Conservation (phyloP, 768 basidiomycete species). For the Stropharia rugosoannulata region DNA sequence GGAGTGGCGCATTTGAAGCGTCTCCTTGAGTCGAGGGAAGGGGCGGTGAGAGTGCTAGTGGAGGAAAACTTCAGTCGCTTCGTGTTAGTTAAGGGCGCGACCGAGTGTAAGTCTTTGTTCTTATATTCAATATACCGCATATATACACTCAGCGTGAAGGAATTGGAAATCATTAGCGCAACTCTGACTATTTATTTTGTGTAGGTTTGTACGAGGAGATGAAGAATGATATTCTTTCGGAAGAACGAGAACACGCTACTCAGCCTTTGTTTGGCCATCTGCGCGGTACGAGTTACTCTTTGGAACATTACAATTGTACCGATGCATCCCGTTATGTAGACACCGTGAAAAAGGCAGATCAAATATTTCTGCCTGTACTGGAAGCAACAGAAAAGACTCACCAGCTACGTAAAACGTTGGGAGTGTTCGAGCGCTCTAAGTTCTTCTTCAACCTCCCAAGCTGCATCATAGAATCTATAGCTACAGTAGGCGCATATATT, state of each 20-base stretch:
- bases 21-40: conserved; percentile 84
- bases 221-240: conserved; percentile 83
- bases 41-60: conserved; percentile 90
- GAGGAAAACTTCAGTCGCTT: conserved; percentile 98
- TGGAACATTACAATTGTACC: background rate
- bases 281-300: conserved; percentile 56
- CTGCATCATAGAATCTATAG: conserved; percentile 83
- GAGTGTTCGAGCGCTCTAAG: conserved; percentile 90
- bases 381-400: conserved; percentile 91
- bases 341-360: conserved; percentile 86
- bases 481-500: conserved; percentile 56
- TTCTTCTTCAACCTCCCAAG: conserved; percentile 98
- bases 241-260: conserved; percentile 77
- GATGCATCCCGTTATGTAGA: conserved; percentile 42
- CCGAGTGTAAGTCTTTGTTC: conserved; percentile 62
- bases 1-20: conserved; percentile 72
- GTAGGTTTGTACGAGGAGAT: conserved; percentile 88
- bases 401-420: conserved; percentile 68
- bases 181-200: conserved; percentile 7
- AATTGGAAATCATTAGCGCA: background rate
- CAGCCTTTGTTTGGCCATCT: conserved; percentile 78
- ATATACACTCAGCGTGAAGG: background rate
- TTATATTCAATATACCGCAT: background rate
- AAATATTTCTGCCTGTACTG: conserved; percentile 92
- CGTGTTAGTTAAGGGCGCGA: conserved; percentile 92